Evolutionary conservation across 139 green algal species (phyloP), one percentile per base, ranked within the genome.

Genomic region (Tetraselmis striata): DNA sequence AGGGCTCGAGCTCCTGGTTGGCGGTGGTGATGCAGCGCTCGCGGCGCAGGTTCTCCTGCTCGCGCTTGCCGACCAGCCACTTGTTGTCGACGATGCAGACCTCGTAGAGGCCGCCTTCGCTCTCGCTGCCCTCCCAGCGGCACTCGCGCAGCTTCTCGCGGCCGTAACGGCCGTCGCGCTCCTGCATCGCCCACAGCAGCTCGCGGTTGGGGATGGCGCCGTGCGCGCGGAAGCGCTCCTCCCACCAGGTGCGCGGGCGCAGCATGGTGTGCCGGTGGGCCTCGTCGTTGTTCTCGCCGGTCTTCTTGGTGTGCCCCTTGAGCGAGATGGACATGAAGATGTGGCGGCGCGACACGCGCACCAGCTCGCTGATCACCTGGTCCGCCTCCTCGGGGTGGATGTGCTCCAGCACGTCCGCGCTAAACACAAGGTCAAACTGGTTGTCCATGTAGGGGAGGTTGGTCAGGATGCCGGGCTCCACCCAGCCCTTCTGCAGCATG

Each of bases 401-500:
- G 84, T 90, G 86, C 84, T 90, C 86, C 32, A 90, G 75, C 75
- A 87, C 86, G 31, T 90, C 86, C 5, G 84, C 74, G 30, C 28
- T 80, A 26, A 84, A 84, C 30, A 90, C 86, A 29, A 90, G 29
- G 81, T 90, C 86, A 31, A 90, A 90, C 25, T 58, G 30, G 82
- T 90, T 90, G 82, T 90, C 84, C 31, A 67, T 84, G 77, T 82
- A 90, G 28, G 86, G 86, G 29, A 90, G 81, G 84, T 90, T 90
- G 30, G 86, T 87, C 79, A 90, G 75, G 23, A 84, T 80, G 1
- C 86, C 86, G 0, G 83, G 81, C 76, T 90, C 84, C 30, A 90
- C 86, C 22, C 75, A 82, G 22, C 81, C 81, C 59, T 83, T 85
- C 32, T 84, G 30, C 32, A 90, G 78, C 78, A 90, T 77, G 67